These are phyloP conservation scores for Gossypioides kirkii DNA, from an alignment of 345 rosid species.

Conservation along the genomic window DNA sequence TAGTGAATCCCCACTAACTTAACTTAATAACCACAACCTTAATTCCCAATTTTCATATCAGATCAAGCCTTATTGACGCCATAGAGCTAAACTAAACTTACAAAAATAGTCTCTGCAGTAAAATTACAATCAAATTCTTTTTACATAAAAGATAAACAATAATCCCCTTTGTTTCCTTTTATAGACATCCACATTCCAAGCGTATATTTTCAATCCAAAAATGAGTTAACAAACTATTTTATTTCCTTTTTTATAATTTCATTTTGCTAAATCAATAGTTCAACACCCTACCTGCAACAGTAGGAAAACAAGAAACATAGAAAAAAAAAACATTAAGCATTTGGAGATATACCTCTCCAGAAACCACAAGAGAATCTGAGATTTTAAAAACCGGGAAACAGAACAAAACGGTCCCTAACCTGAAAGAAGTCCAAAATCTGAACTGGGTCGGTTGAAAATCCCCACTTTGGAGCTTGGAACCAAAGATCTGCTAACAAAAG, in stretches of 20 bases:
- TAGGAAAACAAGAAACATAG: background rate
- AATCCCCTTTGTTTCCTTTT: background rate
- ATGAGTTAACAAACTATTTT: background rate
- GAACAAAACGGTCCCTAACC: background rate
- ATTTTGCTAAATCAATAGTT: background rate
- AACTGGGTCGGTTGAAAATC: slow-evolving; percentile 5
- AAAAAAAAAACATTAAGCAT: background rate
- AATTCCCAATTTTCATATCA: background rate
- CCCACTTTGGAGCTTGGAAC: background rate
- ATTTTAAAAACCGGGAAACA: background rate
- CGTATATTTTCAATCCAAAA: background rate
- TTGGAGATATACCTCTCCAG: background rate
- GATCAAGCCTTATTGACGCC: background rate
- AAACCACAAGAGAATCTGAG: slow-evolving; percentile 1
- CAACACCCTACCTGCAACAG: background rate
- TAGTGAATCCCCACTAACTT: background rate
- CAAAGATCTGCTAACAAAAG: slow-evolving; percentile 12
- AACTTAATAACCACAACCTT: slow-evolving; percentile 2
- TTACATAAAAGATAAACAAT: background rate
- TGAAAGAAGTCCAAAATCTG: slow-evolving; percentile 3
- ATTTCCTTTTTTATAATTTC: background rate
- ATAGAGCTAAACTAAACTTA: background rate
- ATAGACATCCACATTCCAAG: background rate
- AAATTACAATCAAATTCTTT: too few relatives aligned
- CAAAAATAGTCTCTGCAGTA: background rate